Evolutionary conservation across 345 rosid species (phyloP), one percentile per base, ranked within the genome.

Genomic region (Cardiospermum halicacabum): DNA sequence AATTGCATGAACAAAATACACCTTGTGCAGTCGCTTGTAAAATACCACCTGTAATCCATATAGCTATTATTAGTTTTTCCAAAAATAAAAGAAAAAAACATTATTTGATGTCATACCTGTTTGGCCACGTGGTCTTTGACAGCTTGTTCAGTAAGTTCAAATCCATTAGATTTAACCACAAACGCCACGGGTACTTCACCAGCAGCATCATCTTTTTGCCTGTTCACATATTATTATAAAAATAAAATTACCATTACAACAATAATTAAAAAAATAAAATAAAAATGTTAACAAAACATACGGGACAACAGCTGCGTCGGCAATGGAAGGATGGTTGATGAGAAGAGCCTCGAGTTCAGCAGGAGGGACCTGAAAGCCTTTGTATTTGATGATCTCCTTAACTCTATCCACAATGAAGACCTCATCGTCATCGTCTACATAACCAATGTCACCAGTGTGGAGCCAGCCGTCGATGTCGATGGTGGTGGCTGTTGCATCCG

Each of bases 331-430:
- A 56, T 92, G 95, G 74, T 66, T 77, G 13, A 89, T 58, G 15
- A 89, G 91, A 19, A 92, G 77, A 39, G 90, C 79, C 68, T 92
- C 98, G n/a, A 92, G 87, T 77, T 92, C 98, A 7, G 96, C 98
- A 0, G 98, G 98, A 32, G 96, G 89, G 32, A 92, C 98, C 89
- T 90, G 98, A 65, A 92, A 92, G 49, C 96, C 98, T 72, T 92
- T 92, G 83, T 79, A 92, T 72, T 92, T 89, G 79, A 89, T 92
- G 74, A 92, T 84, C 28, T 92, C 98, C 77, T 92, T 92, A 31
- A 87, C 85, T 40, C 96, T 76, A 70, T 92, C 98, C 4, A 92
- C 85, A 26, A 92, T 89, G 76, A 87, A 92, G 45, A 92, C 63
- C 74, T 92, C 98, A 7, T 84, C 83, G 15, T 87, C 95, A 11